Conservation (phyloP, 2,329 filamentous ascomycete species). For the Chrysosporium queenslandicum region DNA sequence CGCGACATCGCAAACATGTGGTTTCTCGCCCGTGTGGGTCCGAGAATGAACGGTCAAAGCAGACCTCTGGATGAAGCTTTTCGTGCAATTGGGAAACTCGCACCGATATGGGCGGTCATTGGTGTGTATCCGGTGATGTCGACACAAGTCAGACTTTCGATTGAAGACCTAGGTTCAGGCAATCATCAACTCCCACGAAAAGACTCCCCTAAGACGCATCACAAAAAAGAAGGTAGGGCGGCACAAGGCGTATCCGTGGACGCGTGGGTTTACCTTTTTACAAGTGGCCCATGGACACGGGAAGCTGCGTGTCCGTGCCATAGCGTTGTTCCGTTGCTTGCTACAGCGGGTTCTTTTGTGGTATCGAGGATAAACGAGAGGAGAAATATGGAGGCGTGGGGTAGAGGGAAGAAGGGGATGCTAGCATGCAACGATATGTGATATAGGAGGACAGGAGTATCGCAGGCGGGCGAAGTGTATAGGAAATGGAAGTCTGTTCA, state of each 20-base stretch:
- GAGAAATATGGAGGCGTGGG: neutral
- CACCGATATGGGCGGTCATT: slow-evolving; percentile 42
- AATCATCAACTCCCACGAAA: slow-evolving; percentile 2
- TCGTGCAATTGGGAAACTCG: slow-evolving; percentile 37
- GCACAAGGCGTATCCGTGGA: slow-evolving; percentile 7
- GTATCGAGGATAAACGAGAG: neutral
- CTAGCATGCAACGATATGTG: slow-evolving; percentile 2
- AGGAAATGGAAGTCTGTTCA: neutral
- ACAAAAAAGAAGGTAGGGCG: neutral
- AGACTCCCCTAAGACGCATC: neutral
- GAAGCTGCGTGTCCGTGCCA: slow-evolving; percentile 37
- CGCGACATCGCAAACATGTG: slow-evolving; percentile 35
- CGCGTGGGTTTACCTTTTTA: slow-evolving; percentile 30
- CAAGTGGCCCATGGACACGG: slow-evolving; percentile 37
- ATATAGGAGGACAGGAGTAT: neutral
- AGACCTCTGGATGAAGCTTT: slow-evolving; percentile 42
- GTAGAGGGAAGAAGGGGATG: neutral
- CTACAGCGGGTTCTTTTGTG: neutral
- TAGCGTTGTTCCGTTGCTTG: slow-evolving; percentile 16
- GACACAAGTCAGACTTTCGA: slow-evolving; percentile 40
- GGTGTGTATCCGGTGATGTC: slow-evolving; percentile 41
- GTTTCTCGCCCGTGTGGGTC: slow-evolving; percentile 39
- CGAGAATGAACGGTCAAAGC: slow-evolving; percentile 39
- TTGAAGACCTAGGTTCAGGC: slow-evolving; percentile 35
- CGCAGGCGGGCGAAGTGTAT: neutral